Evolutionary conservation across 1,139 yeast genomes (phyloP).

Genomic region (Yarrowia galli): DNA sequence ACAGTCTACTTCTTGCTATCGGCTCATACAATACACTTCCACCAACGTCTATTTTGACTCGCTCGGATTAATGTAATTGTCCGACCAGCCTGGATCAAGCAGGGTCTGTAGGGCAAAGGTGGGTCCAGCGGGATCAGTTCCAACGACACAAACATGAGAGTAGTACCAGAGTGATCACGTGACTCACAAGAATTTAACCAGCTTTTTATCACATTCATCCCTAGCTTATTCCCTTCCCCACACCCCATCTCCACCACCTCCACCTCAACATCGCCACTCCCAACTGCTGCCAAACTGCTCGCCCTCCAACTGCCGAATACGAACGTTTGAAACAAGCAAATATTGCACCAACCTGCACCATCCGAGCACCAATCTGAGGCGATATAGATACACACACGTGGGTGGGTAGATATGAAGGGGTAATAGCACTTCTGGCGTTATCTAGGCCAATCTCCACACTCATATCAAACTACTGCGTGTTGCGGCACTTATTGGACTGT

Average conservation of each 20-base stretch:
- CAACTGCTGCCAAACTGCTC: conserved; percentile 4
- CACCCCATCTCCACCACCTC: too few species aligned
- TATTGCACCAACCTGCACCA: not conserved
- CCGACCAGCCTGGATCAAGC: conserved; percentile 1
- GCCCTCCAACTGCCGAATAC: conserved; percentile 8
- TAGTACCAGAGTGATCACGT: too few species aligned
- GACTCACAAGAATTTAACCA: too few species aligned
- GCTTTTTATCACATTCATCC: not conserved
- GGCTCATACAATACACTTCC: not conserved
- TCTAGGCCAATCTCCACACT: too few species aligned
- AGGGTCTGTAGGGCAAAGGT: not conserved
- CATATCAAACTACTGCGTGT: too few species aligned
- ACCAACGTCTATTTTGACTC: not conserved
- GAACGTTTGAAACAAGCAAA: conserved; percentile 19
- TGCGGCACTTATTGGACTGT: too few species aligned
- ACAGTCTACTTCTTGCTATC: too few species aligned
- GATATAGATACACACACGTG: not conserved
- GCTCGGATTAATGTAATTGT: conserved; percentile 18
- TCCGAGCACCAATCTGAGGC: not conserved
- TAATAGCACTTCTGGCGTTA: not conserved
- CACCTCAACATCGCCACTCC: not conserved
- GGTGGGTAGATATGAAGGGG: not conserved
- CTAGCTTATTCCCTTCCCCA: too few species aligned
- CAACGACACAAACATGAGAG: too few species aligned
- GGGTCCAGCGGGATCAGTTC: not conserved